Percentiles rank a stretch among this genome's conserved stretches.
These are phyloP conservation scores for Camellia oleifera DNA, from an alignment of 179 eudicot species.

Conservation along the genomic window DNA sequence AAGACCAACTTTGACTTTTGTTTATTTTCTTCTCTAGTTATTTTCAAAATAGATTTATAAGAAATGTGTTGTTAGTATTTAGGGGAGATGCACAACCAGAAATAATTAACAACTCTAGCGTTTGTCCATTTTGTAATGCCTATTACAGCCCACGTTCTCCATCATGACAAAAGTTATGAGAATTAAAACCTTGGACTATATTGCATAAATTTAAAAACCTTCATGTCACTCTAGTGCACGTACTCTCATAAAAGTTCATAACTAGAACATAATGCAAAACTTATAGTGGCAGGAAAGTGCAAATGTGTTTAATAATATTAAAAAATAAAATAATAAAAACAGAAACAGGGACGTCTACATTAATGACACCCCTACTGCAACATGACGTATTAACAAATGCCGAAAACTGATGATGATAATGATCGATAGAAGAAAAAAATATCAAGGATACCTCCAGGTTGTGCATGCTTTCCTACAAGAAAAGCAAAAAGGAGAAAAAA, in stretches of 20 bases:
- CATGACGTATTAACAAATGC: slow-evolving; percentile 1
- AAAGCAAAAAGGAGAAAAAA: slow-evolving; percentile 16
- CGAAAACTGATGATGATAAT: slow-evolving; percentile 11
- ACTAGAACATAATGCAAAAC: neutral
- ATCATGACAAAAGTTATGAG: neutral
- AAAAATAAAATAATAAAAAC: too few relatives aligned
- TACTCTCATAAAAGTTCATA: neutral
- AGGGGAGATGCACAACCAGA: neutral
- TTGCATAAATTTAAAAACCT: neutral
- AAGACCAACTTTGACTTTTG: neutral
- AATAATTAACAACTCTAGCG: neutral
- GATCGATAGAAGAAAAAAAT: slow-evolving; percentile 7
- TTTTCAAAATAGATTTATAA: neutral
- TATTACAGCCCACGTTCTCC: neutral
- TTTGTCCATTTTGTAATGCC: neutral
- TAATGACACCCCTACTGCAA: neutral
- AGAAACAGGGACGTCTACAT: neutral
- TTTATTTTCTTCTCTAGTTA: neutral
- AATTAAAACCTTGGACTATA: neutral
- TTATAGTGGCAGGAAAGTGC: neutral
- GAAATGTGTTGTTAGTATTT: neutral
- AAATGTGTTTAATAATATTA: neutral
- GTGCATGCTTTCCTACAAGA: slow-evolving; percentile 78
- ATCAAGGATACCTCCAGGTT: slow-evolving; percentile 72
- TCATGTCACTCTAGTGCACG: neutral